Conservation (phyloP, 768 basidiomycete genomes). For the Lepiota subincarnata region DNA sequence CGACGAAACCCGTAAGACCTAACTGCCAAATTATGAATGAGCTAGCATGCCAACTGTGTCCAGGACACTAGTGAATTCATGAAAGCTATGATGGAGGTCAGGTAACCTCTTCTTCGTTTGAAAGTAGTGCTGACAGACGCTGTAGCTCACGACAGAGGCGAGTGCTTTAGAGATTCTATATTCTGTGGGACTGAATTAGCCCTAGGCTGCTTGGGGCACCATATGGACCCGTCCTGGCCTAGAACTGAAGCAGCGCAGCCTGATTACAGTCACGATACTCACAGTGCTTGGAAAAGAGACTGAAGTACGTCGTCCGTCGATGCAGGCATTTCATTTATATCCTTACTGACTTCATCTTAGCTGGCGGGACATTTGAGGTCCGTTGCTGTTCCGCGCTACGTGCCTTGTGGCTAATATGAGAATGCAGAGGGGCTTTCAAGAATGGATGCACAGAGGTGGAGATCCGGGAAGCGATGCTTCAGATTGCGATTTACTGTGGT, state of each 20-base stretch:
- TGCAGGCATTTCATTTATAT: neutral
- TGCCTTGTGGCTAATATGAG: neutral
- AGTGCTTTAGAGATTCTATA: conserved; percentile 23
- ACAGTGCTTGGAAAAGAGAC: conserved; percentile 40
- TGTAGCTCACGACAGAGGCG: conserved; percentile 13
- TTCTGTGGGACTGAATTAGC: neutral
- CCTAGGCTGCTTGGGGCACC: conserved; percentile 40
- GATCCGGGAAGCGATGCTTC: conserved; percentile 40
- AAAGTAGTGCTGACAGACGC: neutral
- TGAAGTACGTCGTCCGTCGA: conserved; percentile 26
- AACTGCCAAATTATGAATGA: neutral
- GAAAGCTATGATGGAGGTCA: conserved; percentile 44
- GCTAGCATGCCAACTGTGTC: neutral
- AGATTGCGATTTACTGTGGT: conserved; percentile 38
- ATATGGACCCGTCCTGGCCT: conserved; percentile 45
- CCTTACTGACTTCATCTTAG: neutral
- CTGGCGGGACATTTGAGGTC: conserved; percentile 10
- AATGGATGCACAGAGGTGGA: conserved; percentile 42
- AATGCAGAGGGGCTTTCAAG: conserved; percentile 35
- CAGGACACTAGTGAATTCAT: conserved; percentile 41
- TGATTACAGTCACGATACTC: conserved; percentile 40
- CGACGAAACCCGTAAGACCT: conserved; percentile 29
- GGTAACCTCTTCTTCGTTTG: neutral
- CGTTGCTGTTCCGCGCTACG: neutral
- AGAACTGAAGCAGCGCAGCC: conserved; percentile 41